Conservation (phyloP, 345 rosid species). For the Eucalyptus grandis region DNA sequence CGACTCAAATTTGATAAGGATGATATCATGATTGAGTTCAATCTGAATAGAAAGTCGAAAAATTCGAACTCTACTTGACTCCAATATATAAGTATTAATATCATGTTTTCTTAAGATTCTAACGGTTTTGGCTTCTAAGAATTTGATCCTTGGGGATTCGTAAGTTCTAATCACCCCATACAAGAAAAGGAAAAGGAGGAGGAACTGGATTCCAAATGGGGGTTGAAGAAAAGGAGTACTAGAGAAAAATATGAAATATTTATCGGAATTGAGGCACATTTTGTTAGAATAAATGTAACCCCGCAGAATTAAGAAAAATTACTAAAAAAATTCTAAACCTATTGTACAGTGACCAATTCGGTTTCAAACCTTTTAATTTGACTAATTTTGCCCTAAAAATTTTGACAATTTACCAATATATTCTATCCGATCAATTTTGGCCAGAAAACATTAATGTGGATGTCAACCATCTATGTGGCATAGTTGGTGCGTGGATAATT, state of each 20-base stretch:
- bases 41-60: no score
- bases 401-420: no score
- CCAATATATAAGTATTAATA: no score
- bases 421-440: no score
- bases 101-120: not conserved
- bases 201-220: not conserved
- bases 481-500: no score
- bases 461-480: no score
- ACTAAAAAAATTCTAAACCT: no score
- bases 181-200: not conserved
- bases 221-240: not conserved
- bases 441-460: fast-evolving
- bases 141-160: not conserved
- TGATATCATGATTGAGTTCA: not conserved
- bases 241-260: not conserved
- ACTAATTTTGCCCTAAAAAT: no score
- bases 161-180: not conserved
- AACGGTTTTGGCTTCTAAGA: not conserved
- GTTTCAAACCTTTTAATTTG: no score
- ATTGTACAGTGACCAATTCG: fast-evolving
- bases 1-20: not conserved
- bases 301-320: no score
- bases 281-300: not conserved
- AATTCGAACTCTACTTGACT: not conserved
- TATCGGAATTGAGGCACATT: not conserved